Evolutionary conservation across 352 stramenopile species (phyloP).

Genomic region (Globisporangium viniferum): DNA sequence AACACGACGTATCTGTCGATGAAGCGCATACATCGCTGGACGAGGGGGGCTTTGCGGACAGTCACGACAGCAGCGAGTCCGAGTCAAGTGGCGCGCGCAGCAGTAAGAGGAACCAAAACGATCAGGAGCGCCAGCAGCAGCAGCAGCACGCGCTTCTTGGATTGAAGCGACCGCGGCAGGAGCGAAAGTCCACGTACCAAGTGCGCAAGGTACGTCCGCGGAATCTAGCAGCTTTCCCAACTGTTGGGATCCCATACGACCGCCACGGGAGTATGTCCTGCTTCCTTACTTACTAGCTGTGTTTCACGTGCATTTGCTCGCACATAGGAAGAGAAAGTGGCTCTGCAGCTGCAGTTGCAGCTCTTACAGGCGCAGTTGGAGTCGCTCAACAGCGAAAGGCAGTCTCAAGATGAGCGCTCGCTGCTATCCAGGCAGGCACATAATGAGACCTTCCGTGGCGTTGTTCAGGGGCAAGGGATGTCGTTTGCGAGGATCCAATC

Average conservation of each 20-base stretch:
- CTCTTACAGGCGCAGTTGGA: neutral
- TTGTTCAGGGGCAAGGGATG: neutral
- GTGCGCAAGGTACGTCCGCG: neutral
- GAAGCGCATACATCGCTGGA: neutral
- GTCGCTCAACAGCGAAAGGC: neutral
- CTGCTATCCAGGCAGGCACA: neutral
- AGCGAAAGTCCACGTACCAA: neutral
- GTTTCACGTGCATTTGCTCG: neutral
- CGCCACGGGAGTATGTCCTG: neutral
- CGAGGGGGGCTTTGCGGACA: neutral
- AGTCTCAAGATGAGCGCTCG: neutral
- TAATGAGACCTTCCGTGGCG: neutral
- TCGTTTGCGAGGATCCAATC: conserved; percentile 1
- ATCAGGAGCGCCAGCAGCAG: neutral
- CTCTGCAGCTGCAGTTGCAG: neutral
- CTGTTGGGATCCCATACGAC: neutral
- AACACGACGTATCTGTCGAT: neutral
- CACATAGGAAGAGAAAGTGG: neutral
- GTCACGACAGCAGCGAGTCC: neutral
- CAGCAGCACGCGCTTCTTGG: neutral
- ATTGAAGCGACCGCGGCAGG: neutral
- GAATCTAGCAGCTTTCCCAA: neutral
- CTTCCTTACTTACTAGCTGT: neutral
- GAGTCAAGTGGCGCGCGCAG: neutral
- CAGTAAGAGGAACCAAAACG: neutral